A percentile compares a stretch with the other conserved stretches of the same genome.
These are phyloP conservation scores for Irineochytrium annulatum DNA, from an alignment of 192 early-diverging fungal species.

Conservation along the genomic window DNA sequence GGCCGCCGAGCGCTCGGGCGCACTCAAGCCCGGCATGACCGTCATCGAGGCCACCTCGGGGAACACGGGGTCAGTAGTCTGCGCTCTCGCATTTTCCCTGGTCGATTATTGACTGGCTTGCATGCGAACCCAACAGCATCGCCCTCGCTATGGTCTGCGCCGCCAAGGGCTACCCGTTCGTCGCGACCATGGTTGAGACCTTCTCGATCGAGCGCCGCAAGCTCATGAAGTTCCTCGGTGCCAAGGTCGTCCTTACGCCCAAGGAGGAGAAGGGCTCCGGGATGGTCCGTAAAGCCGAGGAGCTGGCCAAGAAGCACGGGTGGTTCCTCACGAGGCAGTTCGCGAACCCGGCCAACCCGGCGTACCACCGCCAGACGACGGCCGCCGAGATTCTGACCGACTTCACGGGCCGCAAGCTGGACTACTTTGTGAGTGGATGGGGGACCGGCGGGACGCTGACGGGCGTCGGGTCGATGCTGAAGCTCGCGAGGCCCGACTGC, in stretches of 20 bases:
- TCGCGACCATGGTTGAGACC: slow-evolving; percentile 41
- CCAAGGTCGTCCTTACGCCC: slow-evolving; percentile 39
- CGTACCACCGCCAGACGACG: slow-evolving; percentile 39
- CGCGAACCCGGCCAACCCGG: slow-evolving; percentile 37
- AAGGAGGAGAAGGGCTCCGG: slow-evolving; percentile 39
- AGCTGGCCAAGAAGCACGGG: slow-evolving; percentile 33
- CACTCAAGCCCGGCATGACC: slow-evolving; percentile 34
- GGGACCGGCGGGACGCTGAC: slow-evolving; percentile 32
- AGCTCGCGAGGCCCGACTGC: slow-evolving; percentile 19
- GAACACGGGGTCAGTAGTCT: slow-evolving; percentile 71
- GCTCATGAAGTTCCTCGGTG: slow-evolving; percentile 43
- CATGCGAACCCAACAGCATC: slow-evolving; percentile 13
- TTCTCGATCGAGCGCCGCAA: slow-evolving; percentile 39
- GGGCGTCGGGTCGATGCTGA: slow-evolving; percentile 17
- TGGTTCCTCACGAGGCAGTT: slow-evolving; percentile 38
- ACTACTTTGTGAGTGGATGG: slow-evolving; percentile 38
- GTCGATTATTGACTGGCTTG: neutral
- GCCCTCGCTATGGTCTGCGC: slow-evolving; percentile 41
- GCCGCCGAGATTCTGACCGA: slow-evolving; percentile 34
- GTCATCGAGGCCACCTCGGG: slow-evolving; percentile 43
- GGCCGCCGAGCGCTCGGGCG: slow-evolving; percentile 33
- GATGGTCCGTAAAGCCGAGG: slow-evolving; percentile 37
- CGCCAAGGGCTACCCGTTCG: slow-evolving; percentile 41
- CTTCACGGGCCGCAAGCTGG: slow-evolving; percentile 25
- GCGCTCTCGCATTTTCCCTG: too few species aligned